Conservation (phyloP, 1,284 basidiomycete species). For the Golubevia sp. region DNA sequence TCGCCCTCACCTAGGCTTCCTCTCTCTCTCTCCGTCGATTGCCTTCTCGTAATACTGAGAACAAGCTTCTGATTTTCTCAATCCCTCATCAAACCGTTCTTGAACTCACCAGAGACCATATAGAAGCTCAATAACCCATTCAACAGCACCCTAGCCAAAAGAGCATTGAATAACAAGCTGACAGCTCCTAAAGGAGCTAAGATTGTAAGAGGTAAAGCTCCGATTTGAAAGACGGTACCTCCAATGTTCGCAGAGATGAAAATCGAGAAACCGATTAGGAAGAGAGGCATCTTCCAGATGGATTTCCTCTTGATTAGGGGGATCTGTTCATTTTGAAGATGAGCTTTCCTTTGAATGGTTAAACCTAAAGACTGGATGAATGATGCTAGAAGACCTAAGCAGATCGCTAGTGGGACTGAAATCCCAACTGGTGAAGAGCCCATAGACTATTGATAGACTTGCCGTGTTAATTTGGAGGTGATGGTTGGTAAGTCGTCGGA, state of each 20-base stretch:
- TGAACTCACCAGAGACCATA: conserved; percentile 71
- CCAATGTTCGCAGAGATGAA: conserved; percentile 77
- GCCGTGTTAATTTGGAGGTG: too few species aligned
- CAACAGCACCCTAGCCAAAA: conserved; percentile 83
- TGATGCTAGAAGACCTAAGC: conserved; percentile 80
- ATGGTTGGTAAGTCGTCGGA: too few species aligned
- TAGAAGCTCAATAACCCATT: conserved; percentile 83
- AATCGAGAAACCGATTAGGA: conserved; percentile 70
- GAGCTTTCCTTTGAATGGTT: conserved; percentile 92
- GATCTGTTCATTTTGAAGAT: conserved; percentile 79
- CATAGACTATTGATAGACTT: too few species aligned
- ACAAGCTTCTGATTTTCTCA: background rate
- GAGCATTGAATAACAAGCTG: conserved; percentile 90
- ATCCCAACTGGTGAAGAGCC: background rate
- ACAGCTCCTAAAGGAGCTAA: conserved; percentile 79
- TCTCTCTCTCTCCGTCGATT: too few species aligned
- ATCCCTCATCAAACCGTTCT: background rate
- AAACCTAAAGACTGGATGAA: conserved; percentile 87
- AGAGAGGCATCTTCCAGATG: conserved; percentile 51
- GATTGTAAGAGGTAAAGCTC: conserved; percentile 69
- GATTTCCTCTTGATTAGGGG: conserved; percentile 64
- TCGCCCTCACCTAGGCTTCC: too few species aligned
- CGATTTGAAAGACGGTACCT: conserved; percentile 92
- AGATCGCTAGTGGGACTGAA: conserved; percentile 40
- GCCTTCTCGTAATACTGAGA: background rate